Conservation (phyloP, 768 basidiomycete species). For the Megacollybia marginata region DNA sequence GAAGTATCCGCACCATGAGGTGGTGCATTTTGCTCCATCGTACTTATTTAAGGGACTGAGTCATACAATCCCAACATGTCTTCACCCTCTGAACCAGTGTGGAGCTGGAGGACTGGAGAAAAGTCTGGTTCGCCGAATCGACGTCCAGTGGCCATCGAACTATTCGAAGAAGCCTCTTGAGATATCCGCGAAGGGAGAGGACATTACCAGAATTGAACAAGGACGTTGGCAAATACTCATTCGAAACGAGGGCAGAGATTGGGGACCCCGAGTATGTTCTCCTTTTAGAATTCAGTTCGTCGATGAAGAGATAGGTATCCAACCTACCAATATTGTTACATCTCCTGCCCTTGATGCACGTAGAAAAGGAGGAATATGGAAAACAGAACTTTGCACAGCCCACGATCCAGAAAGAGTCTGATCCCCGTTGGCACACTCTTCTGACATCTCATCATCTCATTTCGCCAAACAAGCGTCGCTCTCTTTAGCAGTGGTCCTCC, state of each 20-base stretch:
- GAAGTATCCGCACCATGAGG: too few relatives aligned
- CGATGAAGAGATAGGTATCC: slow-evolving; percentile 40
- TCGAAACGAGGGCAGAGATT: slow-evolving; percentile 22
- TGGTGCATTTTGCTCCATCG: slow-evolving; percentile 13
- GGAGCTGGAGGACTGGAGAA: background rate
- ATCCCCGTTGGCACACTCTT: slow-evolving; percentile 38
- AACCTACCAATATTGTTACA: slow-evolving; percentile 51
- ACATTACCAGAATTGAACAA: slow-evolving; percentile 38
- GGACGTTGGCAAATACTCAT: slow-evolving; percentile 39
- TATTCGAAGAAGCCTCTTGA: slow-evolving; percentile 3
- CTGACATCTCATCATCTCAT: slow-evolving; percentile 70
- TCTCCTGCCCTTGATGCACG: slow-evolving; percentile 50
- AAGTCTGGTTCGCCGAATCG: slow-evolving; percentile 22
- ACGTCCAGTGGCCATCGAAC: slow-evolving; percentile 18
- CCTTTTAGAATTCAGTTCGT: background rate
- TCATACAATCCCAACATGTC: slow-evolving; percentile 7
- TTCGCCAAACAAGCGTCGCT: slow-evolving; percentile 55
- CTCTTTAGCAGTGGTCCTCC: slow-evolving; percentile 48
- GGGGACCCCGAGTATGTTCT: slow-evolving; percentile 25
- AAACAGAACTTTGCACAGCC: background rate
- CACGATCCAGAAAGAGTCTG: background rate
- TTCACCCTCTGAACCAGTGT: background rate
- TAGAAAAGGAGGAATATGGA: slow-evolving; percentile 16
- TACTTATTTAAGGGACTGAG: slow-evolving; percentile 31
- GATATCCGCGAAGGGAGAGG: slow-evolving; percentile 39